Conservation (phyloP, 345 rosid species). For the Eucalyptus camaldulensis region DNA sequence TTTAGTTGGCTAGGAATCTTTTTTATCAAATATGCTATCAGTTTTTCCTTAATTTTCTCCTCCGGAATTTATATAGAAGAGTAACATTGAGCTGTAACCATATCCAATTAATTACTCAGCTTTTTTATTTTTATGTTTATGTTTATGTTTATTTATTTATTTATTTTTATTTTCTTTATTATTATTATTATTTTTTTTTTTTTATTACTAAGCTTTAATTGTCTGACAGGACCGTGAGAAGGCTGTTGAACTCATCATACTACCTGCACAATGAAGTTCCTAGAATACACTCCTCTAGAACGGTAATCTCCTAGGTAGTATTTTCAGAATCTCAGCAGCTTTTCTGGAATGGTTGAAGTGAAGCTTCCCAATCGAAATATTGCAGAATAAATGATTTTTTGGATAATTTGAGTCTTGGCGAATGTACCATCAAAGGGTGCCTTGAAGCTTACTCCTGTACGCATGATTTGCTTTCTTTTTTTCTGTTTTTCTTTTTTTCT, state of each 20-base stretch:
- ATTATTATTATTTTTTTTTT: too few relatives aligned
- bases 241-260: background rate
- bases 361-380: background rate
- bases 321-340: background rate
- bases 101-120: background rate
- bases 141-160: too few relatives aligned
- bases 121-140: background rate
- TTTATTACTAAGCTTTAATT: background rate
- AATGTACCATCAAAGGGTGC: slow-evolving; percentile 65
- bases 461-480: background rate
- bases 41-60: background rate
- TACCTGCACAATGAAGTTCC: slow-evolving; percentile 50
- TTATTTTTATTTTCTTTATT: too few relatives aligned
- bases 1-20: background rate
- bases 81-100: background rate
- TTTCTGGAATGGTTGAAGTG: background rate
- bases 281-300: slow-evolving; percentile 77
- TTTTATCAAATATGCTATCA: background rate
- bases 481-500: background rate
- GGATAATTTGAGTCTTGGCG: slow-evolving; percentile 63
- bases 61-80: background rate
- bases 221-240: background rate
- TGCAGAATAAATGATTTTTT: slow-evolving; percentile 62
- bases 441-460: slow-evolving; percentile 88
- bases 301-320: slow-evolving; percentile 10